A percentile compares a stretch with the other conserved stretches of the same genome.
phyloP scores from a whole-genome alignment of 495 filamentous ascomycete genomes.

The Penicillium paxilli region DNA sequence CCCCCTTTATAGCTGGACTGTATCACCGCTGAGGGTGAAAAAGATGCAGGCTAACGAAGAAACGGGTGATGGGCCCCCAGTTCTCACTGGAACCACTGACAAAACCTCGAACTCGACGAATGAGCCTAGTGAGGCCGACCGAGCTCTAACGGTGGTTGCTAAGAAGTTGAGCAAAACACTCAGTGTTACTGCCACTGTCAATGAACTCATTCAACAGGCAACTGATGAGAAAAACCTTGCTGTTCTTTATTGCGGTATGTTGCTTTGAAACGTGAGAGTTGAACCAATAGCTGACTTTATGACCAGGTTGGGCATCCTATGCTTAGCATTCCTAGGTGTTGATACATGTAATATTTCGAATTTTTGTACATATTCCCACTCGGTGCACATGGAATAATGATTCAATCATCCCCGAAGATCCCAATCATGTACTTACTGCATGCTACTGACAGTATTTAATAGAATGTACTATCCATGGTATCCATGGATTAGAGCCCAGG shows the following conservation, averaged over 20 bases:
- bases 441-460: too few relatives aligned
- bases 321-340: conserved; percentile 32
- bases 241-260: conserved; percentile 82
- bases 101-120: conserved; percentile 52
- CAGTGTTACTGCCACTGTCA: conserved; percentile 92
- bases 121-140: conserved; percentile 87
- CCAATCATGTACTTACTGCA: too few relatives aligned
- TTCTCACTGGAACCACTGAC: conserved; percentile 28
- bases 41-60: conserved; percentile 68
- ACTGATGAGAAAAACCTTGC: conserved; percentile 92
- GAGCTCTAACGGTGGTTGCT: conserved; percentile 86
- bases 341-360: not conserved
- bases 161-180: conserved; percentile 93
- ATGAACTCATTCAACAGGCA: conserved; percentile 94
- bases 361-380: not conserved
- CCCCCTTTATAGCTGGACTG: conserved; percentile 92
- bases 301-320: conserved; percentile 65
- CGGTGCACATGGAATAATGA: too few relatives aligned
- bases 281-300: conserved; percentile 19
- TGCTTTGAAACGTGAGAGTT: conserved; percentile 4
- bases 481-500: too few relatives aligned
- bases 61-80: conserved; percentile 41
- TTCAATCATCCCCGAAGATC: too few relatives aligned
- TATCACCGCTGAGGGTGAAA: conserved; percentile 84
- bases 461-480: too few relatives aligned